A percentile compares a stretch with the other conserved stretches of the same genome.
phyloP scores from a whole-genome alignment of 2,329 filamentous ascomycete species.

The Achaetomium macrosporum region DNA sequence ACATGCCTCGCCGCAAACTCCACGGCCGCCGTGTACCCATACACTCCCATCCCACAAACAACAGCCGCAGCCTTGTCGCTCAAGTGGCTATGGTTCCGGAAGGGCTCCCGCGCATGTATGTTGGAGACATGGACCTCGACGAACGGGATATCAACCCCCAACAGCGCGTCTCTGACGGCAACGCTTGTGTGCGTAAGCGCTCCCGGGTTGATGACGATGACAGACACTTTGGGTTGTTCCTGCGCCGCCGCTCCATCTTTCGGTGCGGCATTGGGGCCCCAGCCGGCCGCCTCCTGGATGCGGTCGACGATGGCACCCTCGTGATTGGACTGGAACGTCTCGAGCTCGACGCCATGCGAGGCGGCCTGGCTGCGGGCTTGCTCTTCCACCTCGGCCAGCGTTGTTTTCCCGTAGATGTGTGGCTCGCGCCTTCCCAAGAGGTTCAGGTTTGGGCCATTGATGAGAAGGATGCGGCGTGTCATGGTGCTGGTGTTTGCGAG shows the following conservation, averaged over 20 bases:
- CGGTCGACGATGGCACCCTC: constrained; percentile 70
- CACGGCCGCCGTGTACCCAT: constrained; percentile 56
- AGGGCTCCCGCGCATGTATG: constrained; percentile 64
- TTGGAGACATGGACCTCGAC: constrained; percentile 74
- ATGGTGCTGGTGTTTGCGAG: constrained; percentile 26
- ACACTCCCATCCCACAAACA: constrained; percentile 62
- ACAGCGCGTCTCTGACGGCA: constrained; percentile 66
- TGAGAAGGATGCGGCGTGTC: constrained; percentile 54
- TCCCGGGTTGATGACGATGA: constrained; percentile 69
- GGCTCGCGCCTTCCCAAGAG: constrained; percentile 71
- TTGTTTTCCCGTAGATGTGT: constrained; percentile 64
- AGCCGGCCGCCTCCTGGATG: constrained; percentile 58
- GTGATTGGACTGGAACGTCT: constrained; percentile 69
- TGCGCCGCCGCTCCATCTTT: not conserved
- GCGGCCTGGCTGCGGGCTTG: constrained; percentile 44
- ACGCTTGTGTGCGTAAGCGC: constrained; percentile 73
- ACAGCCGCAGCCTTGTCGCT: constrained; percentile 71
- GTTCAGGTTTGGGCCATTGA: constrained; percentile 81
- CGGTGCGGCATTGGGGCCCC: constrained; percentile 11
- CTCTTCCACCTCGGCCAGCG: constrained; percentile 55
- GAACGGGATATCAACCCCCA: constrained; percentile 65
- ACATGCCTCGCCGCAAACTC: constrained; percentile 47
- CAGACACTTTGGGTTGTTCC: constrained; percentile 43
- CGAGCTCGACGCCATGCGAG: constrained; percentile 42
- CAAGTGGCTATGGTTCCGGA: constrained; percentile 64